A percentile compares a stretch with the other conserved stretches of the same genome.
Evolutionary conservation across 768 basidiomycete species (phyloP).

Genomic region (Neoboletus subvelutipes): DNA sequence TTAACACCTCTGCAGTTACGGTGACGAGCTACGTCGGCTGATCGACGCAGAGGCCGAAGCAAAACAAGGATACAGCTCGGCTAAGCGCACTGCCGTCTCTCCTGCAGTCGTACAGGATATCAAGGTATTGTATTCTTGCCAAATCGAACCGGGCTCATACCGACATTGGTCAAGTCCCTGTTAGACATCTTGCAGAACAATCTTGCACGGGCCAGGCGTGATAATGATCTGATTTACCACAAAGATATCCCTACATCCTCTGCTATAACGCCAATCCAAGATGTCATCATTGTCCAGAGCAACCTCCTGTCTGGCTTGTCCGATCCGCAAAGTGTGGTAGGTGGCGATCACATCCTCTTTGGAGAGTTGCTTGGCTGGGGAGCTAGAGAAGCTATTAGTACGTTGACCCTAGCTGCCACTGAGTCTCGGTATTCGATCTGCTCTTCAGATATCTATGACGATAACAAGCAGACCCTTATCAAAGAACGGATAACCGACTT

Average conservation of each 20-base stretch:
- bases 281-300: conserved; percentile 64
- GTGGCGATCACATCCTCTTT: conserved; percentile 62
- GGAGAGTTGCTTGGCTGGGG: conserved; percentile 80
- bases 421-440: neutral
- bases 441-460: conserved; percentile 75
- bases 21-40: conserved; percentile 80
- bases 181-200: conserved; percentile 67
- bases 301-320: conserved; percentile 53
- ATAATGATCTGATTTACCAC: conserved; percentile 96
- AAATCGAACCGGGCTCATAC: neutral
- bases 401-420: conserved; percentile 26
- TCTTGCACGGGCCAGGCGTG: conserved; percentile 71
- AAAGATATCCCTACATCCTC: conserved; percentile 76
- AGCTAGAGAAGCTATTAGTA: conserved; percentile 85
- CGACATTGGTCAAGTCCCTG: conserved; percentile 56
- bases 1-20: conserved; percentile 59
- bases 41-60: conserved; percentile 63
- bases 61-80: conserved; percentile 67
- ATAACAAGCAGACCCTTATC: conserved; percentile 71
- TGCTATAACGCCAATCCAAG: conserved; percentile 61
- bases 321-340: conserved; percentile 57
- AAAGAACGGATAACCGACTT: conserved; percentile 62
- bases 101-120: conserved; percentile 72
- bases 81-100: conserved; percentile 60
- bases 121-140: conserved; percentile 48